Evolutionary conservation across 768 basidiomycete species (phyloP).

Genomic region (Pisolithus orientalis): DNA sequence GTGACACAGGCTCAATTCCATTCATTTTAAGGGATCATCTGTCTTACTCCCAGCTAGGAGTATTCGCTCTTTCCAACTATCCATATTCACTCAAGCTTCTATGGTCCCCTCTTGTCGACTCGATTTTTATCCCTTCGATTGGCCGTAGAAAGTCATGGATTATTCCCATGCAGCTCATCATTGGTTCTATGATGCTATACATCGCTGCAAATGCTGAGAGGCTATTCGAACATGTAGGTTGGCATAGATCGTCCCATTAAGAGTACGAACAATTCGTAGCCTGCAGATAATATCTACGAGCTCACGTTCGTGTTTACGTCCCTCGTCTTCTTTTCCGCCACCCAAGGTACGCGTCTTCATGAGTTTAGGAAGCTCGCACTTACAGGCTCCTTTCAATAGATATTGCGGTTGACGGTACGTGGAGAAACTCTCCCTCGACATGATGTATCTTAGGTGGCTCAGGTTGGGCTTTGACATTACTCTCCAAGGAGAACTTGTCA

Average conservation of each 20-base stretch:
- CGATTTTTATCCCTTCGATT: constrained; percentile 70
- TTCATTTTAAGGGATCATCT: constrained; percentile 93
- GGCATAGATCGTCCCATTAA: constrained; percentile 2
- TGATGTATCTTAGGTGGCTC: constrained; percentile 22
- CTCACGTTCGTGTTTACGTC: constrained; percentile 82
- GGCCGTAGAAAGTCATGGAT: constrained; percentile 99
- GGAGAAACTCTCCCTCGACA: constrained; percentile 24
- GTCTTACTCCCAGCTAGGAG: constrained; percentile 93
- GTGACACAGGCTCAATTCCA: constrained; percentile 75
- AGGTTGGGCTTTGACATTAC: constrained; percentile 78
- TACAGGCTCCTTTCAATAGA: constrained; percentile 41
- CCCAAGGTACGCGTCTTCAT: constrained; percentile 62
- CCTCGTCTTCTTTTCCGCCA: constrained; percentile 92
- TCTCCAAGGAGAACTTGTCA: constrained; percentile 90
- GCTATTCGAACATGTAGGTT: constrained; percentile 68
- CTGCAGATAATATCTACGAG: constrained; percentile 68
- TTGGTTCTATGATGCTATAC: constrained; percentile 78
- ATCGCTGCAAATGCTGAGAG: constrained; percentile 70
- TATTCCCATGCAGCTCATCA: constrained; percentile 90
- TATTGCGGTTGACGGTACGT: constrained; percentile 92
- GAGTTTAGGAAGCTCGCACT: constrained; percentile 4
- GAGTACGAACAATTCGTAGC: constrained; percentile 40
- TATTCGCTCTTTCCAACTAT: constrained; percentile 89
- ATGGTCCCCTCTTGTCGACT: constrained; percentile 97
- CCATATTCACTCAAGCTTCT: constrained; percentile 95